Evolutionary conservation across 2,329 filamentous ascomycete species (phyloP).

Genomic region (Trichoderma asperellum): DNA sequence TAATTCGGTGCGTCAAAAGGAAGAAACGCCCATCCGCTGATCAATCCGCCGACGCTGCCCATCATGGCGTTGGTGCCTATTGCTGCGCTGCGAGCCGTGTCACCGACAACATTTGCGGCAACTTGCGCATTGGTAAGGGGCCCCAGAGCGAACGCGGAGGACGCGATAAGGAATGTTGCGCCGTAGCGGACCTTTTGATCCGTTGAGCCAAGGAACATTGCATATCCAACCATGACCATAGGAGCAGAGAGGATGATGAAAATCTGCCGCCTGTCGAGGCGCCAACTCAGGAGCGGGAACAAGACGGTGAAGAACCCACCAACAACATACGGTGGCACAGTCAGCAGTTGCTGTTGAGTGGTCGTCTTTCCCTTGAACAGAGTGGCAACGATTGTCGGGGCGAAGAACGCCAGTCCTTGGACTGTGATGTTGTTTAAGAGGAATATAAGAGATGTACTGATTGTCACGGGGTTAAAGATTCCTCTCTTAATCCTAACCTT

Average conservation of each 20-base stretch:
- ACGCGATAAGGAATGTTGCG: conserved; percentile 70
- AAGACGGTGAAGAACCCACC: conserved; percentile 69
- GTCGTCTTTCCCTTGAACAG: conserved; percentile 64
- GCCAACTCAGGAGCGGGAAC: conserved; percentile 65
- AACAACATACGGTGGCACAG: conserved; percentile 71
- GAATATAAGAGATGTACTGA: conserved; percentile 62
- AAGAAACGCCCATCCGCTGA: conserved; percentile 68
- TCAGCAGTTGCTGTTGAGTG: conserved; percentile 69
- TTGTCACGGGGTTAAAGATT: conserved; percentile 65
- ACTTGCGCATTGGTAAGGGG: conserved; percentile 69
- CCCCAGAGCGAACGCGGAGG: conserved; percentile 65
- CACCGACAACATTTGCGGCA: conserved; percentile 71
- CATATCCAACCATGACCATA: conserved; percentile 69
- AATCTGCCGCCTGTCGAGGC: conserved; percentile 60
- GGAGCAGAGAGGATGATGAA: conserved; percentile 65
- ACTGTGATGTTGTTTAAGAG: conserved; percentile 63
- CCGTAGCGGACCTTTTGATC: conserved; percentile 63
- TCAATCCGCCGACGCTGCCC: conserved; percentile 71
- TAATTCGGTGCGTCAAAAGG: conserved; percentile 67
- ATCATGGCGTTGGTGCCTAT: conserved; percentile 71
- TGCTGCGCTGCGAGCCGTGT: conserved; percentile 68
- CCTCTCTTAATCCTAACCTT: conserved; percentile 61
- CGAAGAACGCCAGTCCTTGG: conserved; percentile 67
- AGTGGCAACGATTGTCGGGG: conserved; percentile 68
- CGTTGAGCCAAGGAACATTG: conserved; percentile 67